A percentile compares a stretch with the other conserved stretches of the same genome.
Evolutionary conservation across 768 basidiomycete genomes (phyloP).

Genomic region (Rhizopogon rudus): DNA sequence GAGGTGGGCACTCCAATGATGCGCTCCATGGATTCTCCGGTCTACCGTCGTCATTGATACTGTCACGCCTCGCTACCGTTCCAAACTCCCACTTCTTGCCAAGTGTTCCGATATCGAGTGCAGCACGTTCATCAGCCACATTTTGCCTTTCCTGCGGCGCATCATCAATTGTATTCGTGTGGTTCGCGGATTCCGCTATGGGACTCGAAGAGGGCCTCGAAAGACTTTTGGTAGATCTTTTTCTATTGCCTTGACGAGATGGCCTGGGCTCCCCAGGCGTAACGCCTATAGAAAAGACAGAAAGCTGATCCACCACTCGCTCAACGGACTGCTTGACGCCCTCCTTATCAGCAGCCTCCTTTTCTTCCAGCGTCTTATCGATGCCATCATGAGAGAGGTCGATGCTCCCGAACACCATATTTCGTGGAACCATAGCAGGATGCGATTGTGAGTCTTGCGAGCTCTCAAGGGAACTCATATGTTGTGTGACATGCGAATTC

Average conservation of each 20-base stretch:
- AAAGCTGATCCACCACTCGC: constrained; percentile 24
- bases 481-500: not conserved
- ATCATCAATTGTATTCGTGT: not conserved
- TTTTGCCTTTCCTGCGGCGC: not conserved
- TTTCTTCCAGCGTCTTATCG: constrained; percentile 4
- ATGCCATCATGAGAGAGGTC: constrained; percentile 9
- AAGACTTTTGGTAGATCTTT: constrained; percentile 17
- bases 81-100: constrained; percentile 55
- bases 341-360: constrained; percentile 3
- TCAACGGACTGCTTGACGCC: constrained; percentile 9
- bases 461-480: not conserved
- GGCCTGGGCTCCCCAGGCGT: constrained; percentile 31
- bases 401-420: constrained; percentile 53
- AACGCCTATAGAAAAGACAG: constrained; percentile 43
- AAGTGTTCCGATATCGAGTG: constrained; percentile 8
- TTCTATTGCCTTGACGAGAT: constrained; percentile 19
- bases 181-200: not conserved
- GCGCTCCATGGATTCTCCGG: not conserved
- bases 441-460: not conserved
- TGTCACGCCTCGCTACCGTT: constrained; percentile 26
- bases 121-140: not conserved
- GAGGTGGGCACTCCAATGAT: not conserved
- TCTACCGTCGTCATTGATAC: constrained; percentile 1
- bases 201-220: constrained; percentile 3
- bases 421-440: constrained; percentile 10